Evolutionary conservation across 257 asterid genomes (phyloP).

Genomic region (Przewalskia tangutica): DNA sequence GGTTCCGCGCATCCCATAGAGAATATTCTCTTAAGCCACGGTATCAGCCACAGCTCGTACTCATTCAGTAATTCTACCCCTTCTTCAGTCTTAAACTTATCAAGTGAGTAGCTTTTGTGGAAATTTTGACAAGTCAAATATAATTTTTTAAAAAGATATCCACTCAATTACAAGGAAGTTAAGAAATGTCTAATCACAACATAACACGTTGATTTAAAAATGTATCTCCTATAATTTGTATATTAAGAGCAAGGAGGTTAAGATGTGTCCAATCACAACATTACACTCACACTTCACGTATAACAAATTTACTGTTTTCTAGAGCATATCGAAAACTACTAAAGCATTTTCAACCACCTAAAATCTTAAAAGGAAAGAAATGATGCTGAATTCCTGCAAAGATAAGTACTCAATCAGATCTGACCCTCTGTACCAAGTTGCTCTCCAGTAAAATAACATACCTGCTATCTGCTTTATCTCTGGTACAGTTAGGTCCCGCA

Average conservation of each 20-base stretch:
- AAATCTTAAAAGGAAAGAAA: not conserved
- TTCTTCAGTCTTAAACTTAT: not conserved
- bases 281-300: not conserved
- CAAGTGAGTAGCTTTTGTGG: not conserved
- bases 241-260: not conserved
- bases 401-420: not conserved
- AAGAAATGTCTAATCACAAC: not conserved
- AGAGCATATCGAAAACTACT: not conserved
- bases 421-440: not conserved
- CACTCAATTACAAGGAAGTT: not conserved
- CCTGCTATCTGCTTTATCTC: conserved; percentile 99
- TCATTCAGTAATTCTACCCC: not conserved
- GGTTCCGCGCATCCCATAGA: not conserved
- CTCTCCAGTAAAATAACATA: conserved; percentile 12
- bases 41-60: not conserved
- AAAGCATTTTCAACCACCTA: not conserved
- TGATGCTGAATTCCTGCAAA: not conserved
- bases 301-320: not conserved
- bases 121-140: not conserved
- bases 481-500: conserved; percentile 64
- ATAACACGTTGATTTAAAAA: not conserved
- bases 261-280: not conserved
- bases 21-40: not conserved
- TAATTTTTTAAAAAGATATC: not conserved
- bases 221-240: not conserved